phyloP scores from a whole-genome alignment of 2,329 filamentous ascomycete species.

The Fusarium avenaceum region DNA sequence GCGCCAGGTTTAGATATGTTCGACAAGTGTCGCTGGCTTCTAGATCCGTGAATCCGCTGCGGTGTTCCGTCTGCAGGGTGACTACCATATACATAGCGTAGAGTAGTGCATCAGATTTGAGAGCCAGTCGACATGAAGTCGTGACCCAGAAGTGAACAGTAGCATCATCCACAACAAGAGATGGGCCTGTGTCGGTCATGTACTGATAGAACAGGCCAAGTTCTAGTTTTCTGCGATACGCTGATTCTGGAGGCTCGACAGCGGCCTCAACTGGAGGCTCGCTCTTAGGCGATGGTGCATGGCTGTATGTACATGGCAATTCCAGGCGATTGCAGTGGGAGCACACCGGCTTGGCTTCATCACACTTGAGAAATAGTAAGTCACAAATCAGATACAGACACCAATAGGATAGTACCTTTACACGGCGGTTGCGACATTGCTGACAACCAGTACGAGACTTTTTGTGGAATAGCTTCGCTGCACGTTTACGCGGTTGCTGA shows the following conservation, averaged over 20 bases:
- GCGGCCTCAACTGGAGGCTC: not conserved
- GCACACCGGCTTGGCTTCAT: slow-evolving; percentile 6
- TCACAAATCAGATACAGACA: not conserved
- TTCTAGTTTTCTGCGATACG: slow-evolving; percentile 4
- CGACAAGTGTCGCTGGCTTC: slow-evolving; percentile 1
- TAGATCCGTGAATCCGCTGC: not conserved
- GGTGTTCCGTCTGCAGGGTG: not conserved
- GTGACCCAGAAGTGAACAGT: slow-evolving; percentile 4
- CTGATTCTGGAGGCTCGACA: slow-evolving; percentile 5
- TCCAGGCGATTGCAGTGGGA: slow-evolving; percentile 4
- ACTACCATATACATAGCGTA: slow-evolving; percentile 13
- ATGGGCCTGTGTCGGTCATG: slow-evolving; percentile 10
- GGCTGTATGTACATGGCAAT: slow-evolving; percentile 6
- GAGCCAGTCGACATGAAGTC: slow-evolving; percentile 1
- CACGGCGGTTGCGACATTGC: slow-evolving; percentile 13
- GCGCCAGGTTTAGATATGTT: slow-evolving; percentile 11
- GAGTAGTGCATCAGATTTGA: slow-evolving; percentile 5
- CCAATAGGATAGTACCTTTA: slow-evolving; percentile 4
- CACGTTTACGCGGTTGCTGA: slow-evolving; percentile 7
- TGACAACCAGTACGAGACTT: slow-evolving; percentile 19
- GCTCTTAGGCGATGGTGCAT: not conserved
- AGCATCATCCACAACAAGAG: not conserved
- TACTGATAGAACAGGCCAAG: slow-evolving; percentile 10
- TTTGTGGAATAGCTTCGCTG: slow-evolving; percentile 17
- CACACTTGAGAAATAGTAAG: slow-evolving; percentile 11